A percentile compares a stretch with the other conserved stretches of the same genome.
Conservation (phyloP, 768 basidiomycete genomes). For the Cystofilobasidium macerans region DNA sequence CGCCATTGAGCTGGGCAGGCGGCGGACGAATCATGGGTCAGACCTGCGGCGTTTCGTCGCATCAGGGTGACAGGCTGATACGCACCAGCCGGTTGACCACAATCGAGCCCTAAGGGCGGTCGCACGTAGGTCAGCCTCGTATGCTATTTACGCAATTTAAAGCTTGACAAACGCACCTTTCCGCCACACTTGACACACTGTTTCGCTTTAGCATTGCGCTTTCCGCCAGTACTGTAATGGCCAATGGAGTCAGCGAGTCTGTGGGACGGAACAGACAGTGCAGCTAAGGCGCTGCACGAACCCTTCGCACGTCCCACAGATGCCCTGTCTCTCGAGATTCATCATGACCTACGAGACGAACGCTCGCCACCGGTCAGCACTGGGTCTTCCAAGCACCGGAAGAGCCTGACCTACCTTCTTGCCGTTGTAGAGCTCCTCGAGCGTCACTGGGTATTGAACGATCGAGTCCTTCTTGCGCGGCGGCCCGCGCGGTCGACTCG, state of each 20-base stretch:
- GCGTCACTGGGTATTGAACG: constrained; percentile 68
- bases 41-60: background rate
- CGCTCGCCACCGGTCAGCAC: background rate
- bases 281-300: constrained; percentile 35
- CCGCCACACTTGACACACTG: constrained; percentile 70
- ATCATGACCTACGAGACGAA: constrained; percentile 1
- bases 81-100: constrained; percentile 37
- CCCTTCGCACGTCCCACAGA: constrained; percentile 75
- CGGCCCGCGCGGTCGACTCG: constrained; percentile 38
- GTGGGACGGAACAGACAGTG: constrained; percentile 6
- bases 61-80: background rate
- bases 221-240: constrained; percentile 62
- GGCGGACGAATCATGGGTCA: background rate
- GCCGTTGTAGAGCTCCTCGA: constrained; percentile 88
- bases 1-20: constrained; percentile 27
- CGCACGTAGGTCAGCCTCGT: too few relatives aligned
- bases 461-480: constrained; percentile 49
- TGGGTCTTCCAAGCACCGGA: background rate
- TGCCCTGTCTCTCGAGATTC: constrained; percentile 71
- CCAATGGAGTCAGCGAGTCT: background rate
- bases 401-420: constrained; percentile 48
- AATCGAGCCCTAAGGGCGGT: constrained; percentile 25
- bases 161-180: constrained; percentile 45
- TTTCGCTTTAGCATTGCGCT: constrained; percentile 72
- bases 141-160: too few relatives aligned